Conservation (phyloP, 768 basidiomycete species). For the Exsudoporus frostii region DNA sequence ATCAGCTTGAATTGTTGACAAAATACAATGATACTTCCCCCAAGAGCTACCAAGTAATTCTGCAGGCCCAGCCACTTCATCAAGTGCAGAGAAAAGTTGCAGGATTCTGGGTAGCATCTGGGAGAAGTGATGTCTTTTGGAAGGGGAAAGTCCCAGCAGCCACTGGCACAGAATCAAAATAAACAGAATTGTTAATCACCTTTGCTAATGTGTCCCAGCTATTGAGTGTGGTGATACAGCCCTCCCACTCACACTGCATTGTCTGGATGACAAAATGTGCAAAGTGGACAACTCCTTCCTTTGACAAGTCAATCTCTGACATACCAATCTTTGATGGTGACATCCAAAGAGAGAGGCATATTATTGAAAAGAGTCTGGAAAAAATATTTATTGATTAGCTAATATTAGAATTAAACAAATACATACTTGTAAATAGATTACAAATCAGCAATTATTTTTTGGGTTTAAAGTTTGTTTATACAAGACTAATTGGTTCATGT, state of each 20-base stretch:
- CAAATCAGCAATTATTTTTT: too few relatives aligned
- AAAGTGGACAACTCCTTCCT: slow-evolving; percentile 16
- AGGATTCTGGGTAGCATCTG: slow-evolving; percentile 9
- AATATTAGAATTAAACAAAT: too few relatives aligned
- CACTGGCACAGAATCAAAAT: background rate
- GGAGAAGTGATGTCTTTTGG: background rate
- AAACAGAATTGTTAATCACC: slow-evolving; percentile 20
- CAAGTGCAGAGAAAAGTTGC: slow-evolving; percentile 11
- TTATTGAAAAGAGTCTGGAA: background rate
- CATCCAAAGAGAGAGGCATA: background rate
- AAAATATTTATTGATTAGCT: background rate
- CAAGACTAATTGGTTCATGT: too few relatives aligned
- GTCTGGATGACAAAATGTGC: slow-evolving; percentile 24
- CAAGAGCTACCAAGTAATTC: slow-evolving; percentile 20
- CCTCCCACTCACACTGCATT: slow-evolving; percentile 31
- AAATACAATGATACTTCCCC: slow-evolving; percentile 1
- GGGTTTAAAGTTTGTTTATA: too few relatives aligned
- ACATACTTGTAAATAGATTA: too few relatives aligned
- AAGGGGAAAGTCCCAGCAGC: slow-evolving; percentile 3
- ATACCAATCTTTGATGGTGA: slow-evolving; percentile 14
- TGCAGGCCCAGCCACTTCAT: slow-evolving; percentile 14
- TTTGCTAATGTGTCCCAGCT: slow-evolving; percentile 29
- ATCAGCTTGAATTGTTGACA: slow-evolving; percentile 9
- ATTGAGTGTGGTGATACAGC: slow-evolving; percentile 24
- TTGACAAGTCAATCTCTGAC: slow-evolving; percentile 20